phyloP scores from a whole-genome alignment of 2,329 filamentous ascomycete genomes.

The Mycosphaerella sp. region DNA sequence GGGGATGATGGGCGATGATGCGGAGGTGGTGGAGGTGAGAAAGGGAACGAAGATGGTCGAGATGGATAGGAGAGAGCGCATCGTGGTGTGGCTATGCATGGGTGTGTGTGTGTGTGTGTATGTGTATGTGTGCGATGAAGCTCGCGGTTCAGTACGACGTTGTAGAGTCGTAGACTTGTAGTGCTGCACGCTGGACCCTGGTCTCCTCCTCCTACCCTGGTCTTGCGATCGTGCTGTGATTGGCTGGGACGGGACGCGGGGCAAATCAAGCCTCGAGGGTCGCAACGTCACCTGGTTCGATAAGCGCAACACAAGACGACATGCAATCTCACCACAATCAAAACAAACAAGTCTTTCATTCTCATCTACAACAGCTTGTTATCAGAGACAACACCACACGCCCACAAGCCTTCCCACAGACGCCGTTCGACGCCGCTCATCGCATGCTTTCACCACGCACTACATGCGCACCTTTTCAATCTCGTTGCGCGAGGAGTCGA shows the following conservation, averaged over 20 bases:
- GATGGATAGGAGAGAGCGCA: slow-evolving; percentile 17
- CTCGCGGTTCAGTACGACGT: too few species aligned
- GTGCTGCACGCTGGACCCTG: neutral
- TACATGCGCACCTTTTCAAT: neutral
- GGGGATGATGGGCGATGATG: neutral
- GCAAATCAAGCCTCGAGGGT: neutral
- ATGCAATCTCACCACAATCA: slow-evolving; percentile 2
- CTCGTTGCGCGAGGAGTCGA: neutral
- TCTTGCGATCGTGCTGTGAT: neutral
- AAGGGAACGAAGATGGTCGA: slow-evolving; percentile 11
- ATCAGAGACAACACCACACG: neutral
- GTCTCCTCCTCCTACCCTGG: neutral
- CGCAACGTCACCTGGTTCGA: slow-evolving; percentile 4
- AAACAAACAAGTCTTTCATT: slow-evolving; percentile 6
- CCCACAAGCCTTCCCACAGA: neutral
- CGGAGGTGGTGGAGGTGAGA: slow-evolving; percentile 9
- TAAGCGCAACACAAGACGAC: neutral
- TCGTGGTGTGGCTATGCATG: neutral
- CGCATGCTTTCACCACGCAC: neutral
- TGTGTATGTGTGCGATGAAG: neutral
- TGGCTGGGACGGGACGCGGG: neutral
- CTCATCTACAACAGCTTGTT: neutral
- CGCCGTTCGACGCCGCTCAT: neutral
- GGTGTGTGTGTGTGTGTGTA: too few species aligned
- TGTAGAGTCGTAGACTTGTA: neutral